These are phyloP conservation scores for Helicostylum pulchrum DNA, from an alignment of 192 early-diverging fungal genomes.

Conservation along the genomic window DNA sequence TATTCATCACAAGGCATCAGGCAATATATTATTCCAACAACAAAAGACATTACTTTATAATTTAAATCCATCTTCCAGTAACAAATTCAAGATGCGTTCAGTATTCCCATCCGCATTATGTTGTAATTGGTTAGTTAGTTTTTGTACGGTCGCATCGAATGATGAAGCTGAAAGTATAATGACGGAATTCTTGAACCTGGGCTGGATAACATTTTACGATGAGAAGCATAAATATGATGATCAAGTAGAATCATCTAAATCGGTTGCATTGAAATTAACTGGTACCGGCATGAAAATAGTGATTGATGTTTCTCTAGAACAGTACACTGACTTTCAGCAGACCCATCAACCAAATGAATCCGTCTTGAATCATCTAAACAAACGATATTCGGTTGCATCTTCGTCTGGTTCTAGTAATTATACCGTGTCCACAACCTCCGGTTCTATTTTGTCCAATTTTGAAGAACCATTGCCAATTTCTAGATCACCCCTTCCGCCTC, in stretches of 20 bases:
- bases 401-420: too few species aligned
- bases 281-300: neutral
- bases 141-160: slow-evolving; percentile 42
- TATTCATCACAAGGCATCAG: neutral
- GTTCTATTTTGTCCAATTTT: too few species aligned
- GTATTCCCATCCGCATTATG: slow-evolving; percentile 16
- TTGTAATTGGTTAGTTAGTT: slow-evolving; percentile 48
- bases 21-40: neutral
- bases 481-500: too few species aligned
- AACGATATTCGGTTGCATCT: too few species aligned
- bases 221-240: neutral
- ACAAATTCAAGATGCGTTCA: slow-evolving; percentile 9
- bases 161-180: slow-evolving; percentile 47
- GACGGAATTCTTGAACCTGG: slow-evolving; percentile 40
- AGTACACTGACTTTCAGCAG: neutral
- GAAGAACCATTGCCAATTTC: too few species aligned
- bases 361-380: too few species aligned
- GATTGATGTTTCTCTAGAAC: slow-evolving; percentile 5
- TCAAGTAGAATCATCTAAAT: neutral
- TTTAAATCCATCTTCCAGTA: neutral
- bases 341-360: neutral
- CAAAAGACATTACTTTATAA: neutral
- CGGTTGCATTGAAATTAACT: slow-evolving; percentile 8
- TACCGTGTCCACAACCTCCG: too few species aligned
- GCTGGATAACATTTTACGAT: slow-evolving; percentile 38